phyloP scores from a whole-genome alignment of 345 rosid species.

The Passiflora organensis region DNA sequence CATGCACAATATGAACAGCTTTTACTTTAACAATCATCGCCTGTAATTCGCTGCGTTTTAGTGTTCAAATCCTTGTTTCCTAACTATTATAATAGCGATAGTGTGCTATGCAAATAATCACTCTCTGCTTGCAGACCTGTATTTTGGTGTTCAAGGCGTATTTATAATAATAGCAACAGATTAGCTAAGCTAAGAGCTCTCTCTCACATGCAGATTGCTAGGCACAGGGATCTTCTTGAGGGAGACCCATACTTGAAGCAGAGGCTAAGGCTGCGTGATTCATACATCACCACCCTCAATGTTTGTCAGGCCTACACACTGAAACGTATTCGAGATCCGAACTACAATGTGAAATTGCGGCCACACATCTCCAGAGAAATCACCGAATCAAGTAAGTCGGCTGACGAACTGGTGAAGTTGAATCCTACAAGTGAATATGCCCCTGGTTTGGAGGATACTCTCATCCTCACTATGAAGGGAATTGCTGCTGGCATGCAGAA shows the following conservation, averaged over 20 bases:
- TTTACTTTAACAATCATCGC: no score
- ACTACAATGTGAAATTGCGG: conserved; percentile 62
- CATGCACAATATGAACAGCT: no score
- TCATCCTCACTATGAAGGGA: conserved; percentile 33
- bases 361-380: conserved; percentile 84
- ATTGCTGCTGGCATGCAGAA: conserved; percentile 30
- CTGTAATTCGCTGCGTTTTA: no score
- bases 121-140: no score
- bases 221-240: conserved; percentile 91
- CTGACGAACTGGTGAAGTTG: conserved; percentile 21
- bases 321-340: conserved; percentile 81
- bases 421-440: conserved; percentile 30
- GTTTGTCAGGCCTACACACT: conserved; percentile 94
- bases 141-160: no score
- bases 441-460: conserved; percentile 30
- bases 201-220: conserved; percentile 91
- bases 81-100: no score
- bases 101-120: no score
- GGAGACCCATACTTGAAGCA: conserved; percentile 95
- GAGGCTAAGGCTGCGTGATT: conserved; percentile 84
- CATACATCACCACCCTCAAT: conserved; percentile 91
- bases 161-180: no score
- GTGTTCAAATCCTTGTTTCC: no score
- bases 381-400: conserved; percentile 62
- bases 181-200: no score